phyloP scores from a whole-genome alignment of 306 rosid genomes.

The Quercus glauca region DNA sequence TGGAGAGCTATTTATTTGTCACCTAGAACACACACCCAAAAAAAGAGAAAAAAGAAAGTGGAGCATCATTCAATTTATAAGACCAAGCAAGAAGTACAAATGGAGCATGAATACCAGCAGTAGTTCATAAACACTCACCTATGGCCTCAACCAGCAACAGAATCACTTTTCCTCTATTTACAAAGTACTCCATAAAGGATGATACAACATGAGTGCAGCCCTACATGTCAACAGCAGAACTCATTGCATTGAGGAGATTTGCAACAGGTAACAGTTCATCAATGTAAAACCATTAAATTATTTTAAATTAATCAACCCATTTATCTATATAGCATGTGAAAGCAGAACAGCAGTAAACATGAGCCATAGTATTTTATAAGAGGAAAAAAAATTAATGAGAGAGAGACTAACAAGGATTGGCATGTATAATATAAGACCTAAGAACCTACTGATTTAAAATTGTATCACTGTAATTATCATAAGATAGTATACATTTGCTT shows the following conservation, averaged over 20 bases:
- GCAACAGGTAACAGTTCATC: neutral
- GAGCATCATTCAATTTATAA: neutral
- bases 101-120: neutral
- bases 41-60: slow-evolving; percentile 7
- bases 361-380: neutral
- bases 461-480: too few relatives aligned
- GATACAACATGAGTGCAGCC: slow-evolving; percentile 62
- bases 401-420: neutral
- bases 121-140: slow-evolving; percentile 48
- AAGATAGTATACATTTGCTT: neutral
- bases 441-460: neutral
- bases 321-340: neutral
- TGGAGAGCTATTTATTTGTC: neutral
- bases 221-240: slow-evolving; percentile 44
- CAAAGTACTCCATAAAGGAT: slow-evolving; percentile 47
- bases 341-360: slow-evolving; percentile 9
- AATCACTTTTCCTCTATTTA: slow-evolving; percentile 60
- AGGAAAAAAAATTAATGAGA: neutral
- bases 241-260: slow-evolving; percentile 10
- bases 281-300: neutral
- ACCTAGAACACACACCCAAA: neutral
- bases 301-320: slow-evolving; percentile 6
- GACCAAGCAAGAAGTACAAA: neutral
- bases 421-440: neutral
- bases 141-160: slow-evolving; percentile 74